Evolutionary conservation across 2,329 filamentous ascomycete genomes (phyloP), one percentile per base, ranked within the genome.

Genomic region (Sporothrix inflata): DNA sequence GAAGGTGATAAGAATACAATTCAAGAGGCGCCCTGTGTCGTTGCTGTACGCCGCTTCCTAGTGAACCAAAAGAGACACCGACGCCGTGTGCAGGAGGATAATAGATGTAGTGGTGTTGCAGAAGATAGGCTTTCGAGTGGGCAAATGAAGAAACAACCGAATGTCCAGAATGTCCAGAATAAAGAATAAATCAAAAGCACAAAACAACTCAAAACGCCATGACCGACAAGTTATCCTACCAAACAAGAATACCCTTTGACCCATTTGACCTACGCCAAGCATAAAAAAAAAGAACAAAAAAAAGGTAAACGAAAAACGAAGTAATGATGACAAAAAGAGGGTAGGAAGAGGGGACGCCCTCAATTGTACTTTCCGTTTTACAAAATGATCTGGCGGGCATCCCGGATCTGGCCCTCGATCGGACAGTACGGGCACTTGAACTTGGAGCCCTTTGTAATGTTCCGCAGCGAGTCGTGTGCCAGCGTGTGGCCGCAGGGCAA

Each of bases 351-450:
- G 27, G 14, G 34, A 7, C 21, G 12, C 49, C 16, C 14, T 63
- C 57, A 30, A 12, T 12, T 16, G 14, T 34, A 14, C 21, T 3
- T n/a, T 3, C 11, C 14, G 49, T 34, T 11, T 65, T 74, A 94
- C 61, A 94, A 81, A 69, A 89, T 89, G 60, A 96, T 91, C 79
- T 91, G 90, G 76, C 85, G 87, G 7, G 94, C 93, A 71, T 98
- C 94, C 75, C 89, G 90, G 1, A 92, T 84, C 75, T 91, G 86
- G 61, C 93, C 94, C 81, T 98, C 95, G 40, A 84, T 89, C 0
- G 96, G 96, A 79, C 96, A 99, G 79, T 99, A 99, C 0, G 96
- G 96, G 78, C 96, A 99, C 81, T 99, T 99, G 85, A 97, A 97
- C 73, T 91, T 85, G 55, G 85, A 87, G 0, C 91, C 91, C 82